Conservation (phyloP, 148 eudicot species). For the Silene conica region DNA sequence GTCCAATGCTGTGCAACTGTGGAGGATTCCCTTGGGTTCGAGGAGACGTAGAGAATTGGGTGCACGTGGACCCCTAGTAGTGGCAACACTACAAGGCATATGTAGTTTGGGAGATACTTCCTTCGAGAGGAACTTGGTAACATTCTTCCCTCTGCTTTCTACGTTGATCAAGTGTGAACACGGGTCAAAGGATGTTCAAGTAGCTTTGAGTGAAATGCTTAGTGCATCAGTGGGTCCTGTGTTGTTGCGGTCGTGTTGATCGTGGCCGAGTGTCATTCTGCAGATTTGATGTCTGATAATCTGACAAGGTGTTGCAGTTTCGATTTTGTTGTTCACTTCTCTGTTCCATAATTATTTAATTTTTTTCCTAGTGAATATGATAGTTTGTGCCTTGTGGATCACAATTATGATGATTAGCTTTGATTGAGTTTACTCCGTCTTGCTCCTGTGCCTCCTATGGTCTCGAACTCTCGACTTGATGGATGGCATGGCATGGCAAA, state of each 20-base stretch:
- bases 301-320: constrained; percentile 8
- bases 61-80: constrained; percentile 80
- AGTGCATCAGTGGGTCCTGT: constrained; percentile 61
- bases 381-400: constrained; percentile 12
- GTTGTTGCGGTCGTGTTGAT: constrained; percentile 58
- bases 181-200: constrained; percentile 78
- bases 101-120: constrained; percentile 60
- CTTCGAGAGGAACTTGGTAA: constrained; percentile 56
- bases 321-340: constrained; percentile 18
- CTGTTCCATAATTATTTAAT: constrained; percentile 8
- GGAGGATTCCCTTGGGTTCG: constrained; percentile 74
- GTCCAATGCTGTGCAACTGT: constrained; percentile 32
- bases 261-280: constrained; percentile 8
- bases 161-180: constrained; percentile 78
- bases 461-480: not conserved
- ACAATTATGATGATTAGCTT: constrained; percentile 17
- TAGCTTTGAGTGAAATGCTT: constrained; percentile 77
- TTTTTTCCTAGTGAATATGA: not conserved
- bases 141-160: constrained; percentile 70
- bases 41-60: constrained; percentile 70
- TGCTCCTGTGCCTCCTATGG: not conserved
- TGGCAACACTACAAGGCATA: constrained; percentile 75
- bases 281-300: constrained; percentile 19
- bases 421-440: not conserved
- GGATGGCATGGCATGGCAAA: constrained; percentile 8